Percentiles rank a stretch among this genome's conserved stretches.
phyloP scores from a whole-genome alignment of 495 filamentous ascomycete species.

The Elasticomyces elasticus region DNA sequence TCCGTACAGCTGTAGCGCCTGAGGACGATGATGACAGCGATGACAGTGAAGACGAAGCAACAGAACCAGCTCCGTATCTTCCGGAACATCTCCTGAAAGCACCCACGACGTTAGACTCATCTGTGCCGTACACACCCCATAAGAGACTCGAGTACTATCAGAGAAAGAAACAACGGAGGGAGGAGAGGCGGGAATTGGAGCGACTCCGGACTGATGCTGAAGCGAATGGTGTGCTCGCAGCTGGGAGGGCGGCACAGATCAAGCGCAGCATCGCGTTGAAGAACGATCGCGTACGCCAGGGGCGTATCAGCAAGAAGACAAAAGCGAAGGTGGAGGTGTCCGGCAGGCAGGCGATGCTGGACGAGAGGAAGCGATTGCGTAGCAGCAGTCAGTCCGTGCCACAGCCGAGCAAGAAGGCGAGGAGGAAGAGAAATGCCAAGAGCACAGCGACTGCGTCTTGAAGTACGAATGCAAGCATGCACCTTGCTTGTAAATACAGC shows the following conservation, averaged over 20 bases:
- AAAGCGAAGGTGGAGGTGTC: conserved; percentile 2
- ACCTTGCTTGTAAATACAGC: too few relatives aligned
- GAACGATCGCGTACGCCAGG: neutral
- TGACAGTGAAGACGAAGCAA: neutral
- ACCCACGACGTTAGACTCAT: neutral
- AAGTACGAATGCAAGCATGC: too few relatives aligned
- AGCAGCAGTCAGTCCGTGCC: neutral
- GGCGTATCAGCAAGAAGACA: conserved; percentile 1
- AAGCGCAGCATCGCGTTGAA: conserved; percentile 6
- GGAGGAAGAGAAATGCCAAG: conserved; percentile 7
- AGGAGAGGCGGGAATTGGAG: conserved; percentile 8
- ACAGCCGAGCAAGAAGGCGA: conserved; percentile 1
- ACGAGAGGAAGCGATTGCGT: conserved; percentile 12
- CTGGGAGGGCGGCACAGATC: conserved; percentile 15
- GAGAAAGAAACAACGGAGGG: conserved; percentile 4
- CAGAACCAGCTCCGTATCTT: neutral
- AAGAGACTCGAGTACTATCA: conserved; percentile 1
- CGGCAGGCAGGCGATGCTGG: conserved; percentile 11
- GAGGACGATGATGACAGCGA: neutral
- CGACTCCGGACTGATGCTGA: neutral
- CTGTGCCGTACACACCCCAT: neutral
- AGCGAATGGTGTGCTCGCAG: conserved; percentile 13
- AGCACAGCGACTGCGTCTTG: too few relatives aligned
- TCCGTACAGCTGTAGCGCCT: too few relatives aligned
- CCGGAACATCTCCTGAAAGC: conserved; percentile 13